Evolutionary conservation across 164 flowering plant genomes (phyloP), one percentile per base, ranked within the genome.

Genomic region (Houttuynia cordata): DNA sequence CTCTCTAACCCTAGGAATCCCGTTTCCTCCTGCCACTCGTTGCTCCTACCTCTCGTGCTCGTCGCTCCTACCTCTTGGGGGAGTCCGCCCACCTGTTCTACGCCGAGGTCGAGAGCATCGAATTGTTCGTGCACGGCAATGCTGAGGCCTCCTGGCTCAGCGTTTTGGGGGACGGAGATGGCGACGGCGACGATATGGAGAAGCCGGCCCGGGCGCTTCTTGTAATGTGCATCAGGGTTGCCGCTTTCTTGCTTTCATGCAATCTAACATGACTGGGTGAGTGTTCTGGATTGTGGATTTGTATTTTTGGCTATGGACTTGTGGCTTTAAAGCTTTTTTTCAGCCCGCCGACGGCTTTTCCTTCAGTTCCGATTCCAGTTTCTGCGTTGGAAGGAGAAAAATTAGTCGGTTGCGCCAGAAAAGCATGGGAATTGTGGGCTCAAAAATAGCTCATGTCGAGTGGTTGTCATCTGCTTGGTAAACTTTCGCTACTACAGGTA

Each of bases 361-460:
- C 85, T 53, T 13, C 49, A 59, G n/a, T 74, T 79, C 64, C 92
- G 85, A 13, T 57, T 88, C 57, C 71, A 71, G 8, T 65, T 59
- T 53, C 30, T 17, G 71, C 24, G 17, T 25, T 50, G 52, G 24
- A 57, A 70, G 25, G 68, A 13, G 42, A 57, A 54, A 70, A 45
- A 18, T 62, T n/a, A 30, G 56, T 58, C 30, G 74, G 58, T 37
- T 58, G 25, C 12, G 65, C 57, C 37, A 68, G 71, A 45, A 65
- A 37, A 58, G 79, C 81, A 62, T 93, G 96, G 94, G 91, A 90
- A 14, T 68, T 63, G 39, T 90, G 96, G 94, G 96, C 98, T 1
- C 68, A 80, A 4, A 69, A 68, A 63, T 87, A 90, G 69, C 78
- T 93, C 41, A 84, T 82, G 83, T 74, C 83, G 25, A 74, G 73